Evolutionary conservation across 2,329 filamentous ascomycete genomes (phyloP).

Genomic region (Aspergillus versicolor): DNA sequence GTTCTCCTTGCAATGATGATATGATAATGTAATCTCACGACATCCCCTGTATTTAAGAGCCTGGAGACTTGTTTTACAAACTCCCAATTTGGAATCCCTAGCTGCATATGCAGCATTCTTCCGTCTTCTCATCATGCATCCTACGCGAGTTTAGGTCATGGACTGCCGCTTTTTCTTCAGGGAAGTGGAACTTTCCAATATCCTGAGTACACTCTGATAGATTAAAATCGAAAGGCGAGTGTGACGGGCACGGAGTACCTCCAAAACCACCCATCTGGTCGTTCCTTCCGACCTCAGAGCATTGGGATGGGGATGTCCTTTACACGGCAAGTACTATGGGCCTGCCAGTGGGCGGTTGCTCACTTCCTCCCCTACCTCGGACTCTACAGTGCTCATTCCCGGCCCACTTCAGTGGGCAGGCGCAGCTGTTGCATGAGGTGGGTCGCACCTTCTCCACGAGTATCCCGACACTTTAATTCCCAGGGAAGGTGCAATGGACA

Average conservation of each 20-base stretch:
- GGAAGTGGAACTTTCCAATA: no score
- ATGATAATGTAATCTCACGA: not conserved
- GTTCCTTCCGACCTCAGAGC: not conserved
- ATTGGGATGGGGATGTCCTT: not conserved
- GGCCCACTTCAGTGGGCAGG: not conserved
- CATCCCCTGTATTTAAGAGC: not conserved
- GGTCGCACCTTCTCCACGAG: not conserved
- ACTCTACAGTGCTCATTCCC: not conserved
- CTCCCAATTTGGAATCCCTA: not conserved
- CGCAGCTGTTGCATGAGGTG: not conserved
- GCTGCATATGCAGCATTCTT: not conserved
- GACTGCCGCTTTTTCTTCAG: no score
- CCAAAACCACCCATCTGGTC: not conserved
- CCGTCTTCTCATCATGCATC: no score
- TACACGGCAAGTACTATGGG: not conserved
- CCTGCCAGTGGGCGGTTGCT: not conserved
- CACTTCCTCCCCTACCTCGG: not conserved
- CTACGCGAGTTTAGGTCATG: no score
- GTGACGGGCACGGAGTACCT: no score
- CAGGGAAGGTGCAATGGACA: not conserved
- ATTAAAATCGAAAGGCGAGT: no score
- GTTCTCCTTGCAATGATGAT: conserved; percentile 1
- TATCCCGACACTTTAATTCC: not conserved
- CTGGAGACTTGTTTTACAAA: not conserved
- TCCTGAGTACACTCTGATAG: no score